These are phyloP conservation scores for Raphanus raphanistrum DNA, from an alignment of 345 rosid species.

Conservation along the genomic window DNA sequence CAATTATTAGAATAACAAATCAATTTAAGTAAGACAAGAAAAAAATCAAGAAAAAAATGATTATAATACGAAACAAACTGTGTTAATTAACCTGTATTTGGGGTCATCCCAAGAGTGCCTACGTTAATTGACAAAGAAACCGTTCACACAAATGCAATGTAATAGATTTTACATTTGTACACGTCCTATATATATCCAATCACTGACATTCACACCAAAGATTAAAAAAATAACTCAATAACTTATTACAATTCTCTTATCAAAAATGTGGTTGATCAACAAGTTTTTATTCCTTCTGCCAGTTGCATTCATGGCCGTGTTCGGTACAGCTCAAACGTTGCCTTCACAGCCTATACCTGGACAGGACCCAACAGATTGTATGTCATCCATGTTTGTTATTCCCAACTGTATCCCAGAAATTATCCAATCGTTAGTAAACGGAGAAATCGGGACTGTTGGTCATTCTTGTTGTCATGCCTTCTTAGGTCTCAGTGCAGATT, in stretches of 20 bases:
- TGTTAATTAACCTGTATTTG: slow-evolving; percentile 4
- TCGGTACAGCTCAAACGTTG: slow-evolving; percentile 6
- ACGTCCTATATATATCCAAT: slow-evolving; percentile 8
- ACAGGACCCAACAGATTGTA: slow-evolving; percentile 11
- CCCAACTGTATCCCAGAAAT: slow-evolving; percentile 28
- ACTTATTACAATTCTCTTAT: background rate
- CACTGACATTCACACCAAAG: slow-evolving; percentile 5
- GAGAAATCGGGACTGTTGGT: slow-evolving; percentile 14
- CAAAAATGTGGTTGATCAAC: slow-evolving; percentile 25
- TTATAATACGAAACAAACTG: background rate
- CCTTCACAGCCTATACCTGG: background rate
- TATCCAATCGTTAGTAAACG: slow-evolving; percentile 12
- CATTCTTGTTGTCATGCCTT: slow-evolving; percentile 29
- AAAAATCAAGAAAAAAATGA: background rate
- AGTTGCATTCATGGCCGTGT: background rate
- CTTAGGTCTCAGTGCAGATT: slow-evolving; percentile 7
- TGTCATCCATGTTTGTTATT: slow-evolving; percentile 25
- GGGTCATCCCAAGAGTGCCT: slow-evolving; percentile 32
- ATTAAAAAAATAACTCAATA: background rate
- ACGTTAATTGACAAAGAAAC: slow-evolving; percentile 1
- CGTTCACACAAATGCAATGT: slow-evolving; percentile 1
- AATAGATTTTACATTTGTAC: background rate
- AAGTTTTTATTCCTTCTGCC: slow-evolving; percentile 1
- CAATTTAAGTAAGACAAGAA: background rate
- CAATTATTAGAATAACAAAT: background rate